Base-by-base conservation (phyloP, 331 rosid genomes). In the Acacia pycnantha region DNA sequence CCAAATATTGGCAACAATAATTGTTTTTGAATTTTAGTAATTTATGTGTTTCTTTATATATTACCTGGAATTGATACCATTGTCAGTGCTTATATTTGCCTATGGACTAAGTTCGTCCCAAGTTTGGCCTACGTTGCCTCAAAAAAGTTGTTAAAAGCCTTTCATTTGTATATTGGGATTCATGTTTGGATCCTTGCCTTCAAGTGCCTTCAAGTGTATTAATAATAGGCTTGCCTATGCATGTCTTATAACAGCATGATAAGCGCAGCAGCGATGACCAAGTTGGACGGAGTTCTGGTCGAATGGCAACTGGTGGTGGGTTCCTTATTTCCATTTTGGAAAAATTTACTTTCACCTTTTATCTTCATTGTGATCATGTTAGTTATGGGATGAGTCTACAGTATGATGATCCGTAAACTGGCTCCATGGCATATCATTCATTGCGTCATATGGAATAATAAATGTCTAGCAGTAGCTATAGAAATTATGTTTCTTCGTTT, bases 211-310 rank as follows among this genome's bases (percentile, higher is more conserved):
- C 47, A 70, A 82, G 85, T 86, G 81, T 92, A 85, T 88, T 86
- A 84, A 85, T 87, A 80, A 86, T 90, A 86, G 93, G 88, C 92
- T 90, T 94, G 89, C 86, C 86, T 88, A 84, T 90, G 89, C 87
- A 70, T 92, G 91, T 90, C 88, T 92, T 90, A 78, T 92, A 90
- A 83, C 97, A 94, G 97, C 93, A 90, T 62, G 87, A 82, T 58
- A 90, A 88, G 79, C 87, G 86, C 77, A 88, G 89, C 76, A 86
- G 62, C 86, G 78, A 89, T 65, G 84, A 84, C 86, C 90, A 88
- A 82, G 86, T 73, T 90, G 89, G 89, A 83, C 87, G 79, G 61
- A 81, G 88, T 15, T 43, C 87, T 87, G 90, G 87, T 84, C 88
- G 77, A 58, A 82, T 87, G 66, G 81, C 88, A 85, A 75, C 88